phyloP scores from a whole-genome alignment of 148 eudicot species.

The Persicaria maculosa region DNA sequence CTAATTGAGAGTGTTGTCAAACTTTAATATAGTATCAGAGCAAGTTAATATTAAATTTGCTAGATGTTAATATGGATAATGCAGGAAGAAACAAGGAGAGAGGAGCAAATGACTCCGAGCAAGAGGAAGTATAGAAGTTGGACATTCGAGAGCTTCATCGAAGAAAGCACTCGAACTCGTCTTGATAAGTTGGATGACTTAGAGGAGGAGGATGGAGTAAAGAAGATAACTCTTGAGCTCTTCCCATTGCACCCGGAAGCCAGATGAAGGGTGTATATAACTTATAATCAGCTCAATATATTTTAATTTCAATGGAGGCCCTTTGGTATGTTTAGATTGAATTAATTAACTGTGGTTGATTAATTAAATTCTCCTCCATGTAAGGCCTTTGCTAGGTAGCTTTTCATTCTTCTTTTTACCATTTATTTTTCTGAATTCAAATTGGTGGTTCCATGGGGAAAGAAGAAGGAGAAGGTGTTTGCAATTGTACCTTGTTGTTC shows the following conservation, averaged over 20 bases:
- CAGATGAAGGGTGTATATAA: constrained; percentile 25
- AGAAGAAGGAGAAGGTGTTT: constrained; percentile 54
- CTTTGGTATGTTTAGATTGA: background rate
- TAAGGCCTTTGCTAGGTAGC: background rate
- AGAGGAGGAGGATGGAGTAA: constrained; percentile 26
- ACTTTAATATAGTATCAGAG: background rate
- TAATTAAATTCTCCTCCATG: background rate
- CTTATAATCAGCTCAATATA: background rate
- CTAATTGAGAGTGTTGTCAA: too few species aligned
- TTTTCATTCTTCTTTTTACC: constrained; percentile 37
- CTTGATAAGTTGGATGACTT: background rate
- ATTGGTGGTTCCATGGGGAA: constrained; percentile 28
- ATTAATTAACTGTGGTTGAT: background rate
- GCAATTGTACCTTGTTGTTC: constrained; percentile 16
- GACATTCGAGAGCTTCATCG: constrained; percentile 45
- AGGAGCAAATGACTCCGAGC: constrained; percentile 39
- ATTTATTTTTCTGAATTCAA: constrained; percentile 1
- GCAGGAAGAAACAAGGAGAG: constrained; percentile 32
- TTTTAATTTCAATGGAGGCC: background rate
- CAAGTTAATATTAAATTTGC: background rate
- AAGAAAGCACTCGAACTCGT: constrained; percentile 14
- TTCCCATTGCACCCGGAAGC: constrained; percentile 88
- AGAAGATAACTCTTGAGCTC: constrained; percentile 66
- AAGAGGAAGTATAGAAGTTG: constrained; percentile 68
- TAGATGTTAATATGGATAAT: background rate